phyloP scores from a whole-genome alignment of 1,284 basidiomycete species.

The Cryptococcus wingfieldii region DNA sequence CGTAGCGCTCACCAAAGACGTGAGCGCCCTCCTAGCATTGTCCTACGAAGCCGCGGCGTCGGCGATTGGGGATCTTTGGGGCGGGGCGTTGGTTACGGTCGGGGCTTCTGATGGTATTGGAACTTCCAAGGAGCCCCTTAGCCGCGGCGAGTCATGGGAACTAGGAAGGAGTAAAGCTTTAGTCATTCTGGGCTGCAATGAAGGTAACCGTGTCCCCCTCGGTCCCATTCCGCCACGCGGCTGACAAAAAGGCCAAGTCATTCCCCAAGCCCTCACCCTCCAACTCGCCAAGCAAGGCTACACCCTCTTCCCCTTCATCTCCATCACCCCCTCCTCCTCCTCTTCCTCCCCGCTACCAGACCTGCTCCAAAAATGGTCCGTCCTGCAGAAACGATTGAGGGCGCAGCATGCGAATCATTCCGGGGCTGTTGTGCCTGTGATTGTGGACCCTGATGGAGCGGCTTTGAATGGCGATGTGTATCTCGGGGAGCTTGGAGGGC shows the following conservation, averaged over 20 bases:
- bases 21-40: slow-evolving; percentile 37
- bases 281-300: slow-evolving; percentile 42
- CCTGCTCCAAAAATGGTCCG: slow-evolving; percentile 38
- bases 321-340: slow-evolving; percentile 21
- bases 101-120: slow-evolving; percentile 17
- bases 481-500: neutral
- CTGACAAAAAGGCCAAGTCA: slow-evolving; percentile 16
- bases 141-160: too few relatives aligned
- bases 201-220: slow-evolving; percentile 20
- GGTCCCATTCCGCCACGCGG: neutral
- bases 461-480: neutral
- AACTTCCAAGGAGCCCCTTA: too few relatives aligned
- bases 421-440: slow-evolving; percentile 39
- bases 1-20: slow-evolving; percentile 36
- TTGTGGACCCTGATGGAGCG: slow-evolving; percentile 30
- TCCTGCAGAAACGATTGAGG: slow-evolving; percentile 34
- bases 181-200: slow-evolving; percentile 1
- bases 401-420: slow-evolving; percentile 29
- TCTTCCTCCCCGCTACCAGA: slow-evolving; percentile 30
- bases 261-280: slow-evolving; percentile 38
- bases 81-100: slow-evolving; percentile 36
- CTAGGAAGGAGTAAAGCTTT: too few relatives aligned
- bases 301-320: slow-evolving; percentile 42
- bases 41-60: slow-evolving; percentile 34
- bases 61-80: slow-evolving; percentile 29